These are phyloP conservation scores for Mariannaea sp. DNA, from an alignment of 2,329 filamentous ascomycete genomes.

Conservation along the genomic window DNA sequence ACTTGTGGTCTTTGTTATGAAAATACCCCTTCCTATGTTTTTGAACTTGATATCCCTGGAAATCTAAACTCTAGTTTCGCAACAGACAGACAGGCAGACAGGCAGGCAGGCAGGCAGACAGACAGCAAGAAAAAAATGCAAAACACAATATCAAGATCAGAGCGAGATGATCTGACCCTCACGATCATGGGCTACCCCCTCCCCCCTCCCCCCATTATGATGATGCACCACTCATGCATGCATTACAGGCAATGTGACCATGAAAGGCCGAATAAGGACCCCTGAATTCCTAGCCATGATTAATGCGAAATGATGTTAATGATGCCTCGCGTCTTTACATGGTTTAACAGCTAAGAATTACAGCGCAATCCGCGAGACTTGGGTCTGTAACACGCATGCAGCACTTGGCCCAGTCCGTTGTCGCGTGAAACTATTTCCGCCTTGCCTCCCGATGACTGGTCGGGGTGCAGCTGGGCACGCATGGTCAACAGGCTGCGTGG, in stretches of 20 bases:
- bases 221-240: conserved; percentile 6
- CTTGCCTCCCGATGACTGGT: conserved; percentile 16
- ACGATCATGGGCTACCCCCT: too few species aligned
- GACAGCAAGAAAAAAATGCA: not conserved
- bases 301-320: not conserved
- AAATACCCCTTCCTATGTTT: conserved; percentile 31
- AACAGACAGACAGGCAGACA: not conserved
- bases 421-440: conserved; percentile 2
- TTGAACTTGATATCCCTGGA: conserved; percentile 20
- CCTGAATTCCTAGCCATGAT: not conserved
- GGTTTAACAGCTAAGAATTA: conserved; percentile 1
- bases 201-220: conserved; percentile 12
- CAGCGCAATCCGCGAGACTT: not conserved
- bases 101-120: too few species aligned
- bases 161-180: conserved; percentile 15
- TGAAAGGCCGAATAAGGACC: not conserved
- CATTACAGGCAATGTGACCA: not conserved
- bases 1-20: conserved; percentile 29
- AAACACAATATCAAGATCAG: not conserved
- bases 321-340: conserved; percentile 2
- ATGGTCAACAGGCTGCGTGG: conserved; percentile 10
- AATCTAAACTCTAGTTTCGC: conserved; percentile 26
- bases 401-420: not conserved
- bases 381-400: conserved; percentile 5
- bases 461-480: conserved; percentile 10